Conservation (phyloP, 148 eudicot species). For the Silene latifolia region DNA sequence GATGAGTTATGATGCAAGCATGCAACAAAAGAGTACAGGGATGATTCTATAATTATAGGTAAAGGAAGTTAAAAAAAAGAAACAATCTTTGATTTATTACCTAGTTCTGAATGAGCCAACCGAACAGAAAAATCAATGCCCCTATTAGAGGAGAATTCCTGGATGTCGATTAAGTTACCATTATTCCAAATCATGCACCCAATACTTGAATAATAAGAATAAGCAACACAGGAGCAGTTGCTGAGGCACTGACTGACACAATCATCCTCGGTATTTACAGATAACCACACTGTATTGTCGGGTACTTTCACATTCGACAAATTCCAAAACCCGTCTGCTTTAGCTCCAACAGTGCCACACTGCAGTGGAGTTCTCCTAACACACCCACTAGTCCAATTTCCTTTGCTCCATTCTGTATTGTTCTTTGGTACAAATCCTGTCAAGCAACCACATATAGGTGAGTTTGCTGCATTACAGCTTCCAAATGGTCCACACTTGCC, state of each 20-base stretch:
- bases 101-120: constrained; percentile 36
- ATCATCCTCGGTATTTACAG: constrained; percentile 15
- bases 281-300: constrained; percentile 12
- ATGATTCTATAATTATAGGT: not conserved
- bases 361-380: constrained; percentile 31
- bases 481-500: constrained; percentile 63
- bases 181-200: constrained; percentile 46
- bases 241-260: constrained; percentile 33
- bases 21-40: too few relatives aligned
- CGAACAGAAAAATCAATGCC: constrained; percentile 35
- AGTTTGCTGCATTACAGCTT: constrained; percentile 33
- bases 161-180: constrained; percentile 32
- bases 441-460: constrained; percentile 51
- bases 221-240: constrained; percentile 42
- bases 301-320: constrained; percentile 37
- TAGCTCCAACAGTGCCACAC: constrained; percentile 25
- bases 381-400: constrained; percentile 53
- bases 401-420: constrained; percentile 43
- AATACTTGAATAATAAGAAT: constrained; percentile 31
- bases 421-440: constrained; percentile 44
- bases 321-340: constrained; percentile 34
- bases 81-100: constrained; percentile 7
- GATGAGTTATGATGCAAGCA: not conserved
- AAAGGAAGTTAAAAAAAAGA: not conserved
- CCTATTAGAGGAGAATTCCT: constrained; percentile 26